Evolutionary conservation across 2,329 filamentous ascomycete genomes (phyloP), one percentile per base, ranked within the genome.

Genomic region (Madurella mycetomatis): DNA sequence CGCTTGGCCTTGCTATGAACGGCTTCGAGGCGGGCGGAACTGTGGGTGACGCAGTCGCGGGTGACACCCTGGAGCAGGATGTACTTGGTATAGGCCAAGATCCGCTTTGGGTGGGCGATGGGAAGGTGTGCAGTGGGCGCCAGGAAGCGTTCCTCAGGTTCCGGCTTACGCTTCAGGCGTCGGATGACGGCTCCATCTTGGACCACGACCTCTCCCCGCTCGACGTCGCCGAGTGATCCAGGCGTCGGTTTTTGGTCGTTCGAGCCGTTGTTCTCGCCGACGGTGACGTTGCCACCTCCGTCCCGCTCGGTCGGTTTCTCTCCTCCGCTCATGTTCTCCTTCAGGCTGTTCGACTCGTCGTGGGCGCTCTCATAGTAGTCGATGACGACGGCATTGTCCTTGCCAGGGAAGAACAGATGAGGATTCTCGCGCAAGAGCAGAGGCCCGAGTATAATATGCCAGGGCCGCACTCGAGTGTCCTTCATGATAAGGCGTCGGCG

Each of bases 1-100:
- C 66, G 65, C 37, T 69, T 67, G 9, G 74, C 74, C 69, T 71
- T 16, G 18, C 32, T 17, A 16, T 43, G 41, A 2, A 43, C 41
- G 5, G 15, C 16, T 12, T 17, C n/a, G n/a, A 42, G 41, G 13
- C n/a, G n/a, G n/a, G 17, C 13, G 5, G 41, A 43, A 3, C 2
- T 2, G 41, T 43, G 41, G 17, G 41, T 19, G 2, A 43, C 41
- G 41, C 41, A 43, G 17, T 43, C 41, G 7, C 41, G 41, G 2
- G 41, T 43, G 2, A 43, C 41, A 11, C 41, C 41, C 13, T 43
- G 41, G 2, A 43, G 41, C 4, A 43, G 16, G 4, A 8, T 16
- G 41, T 19, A 43, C 16, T 19, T 16, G 11, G 25, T 12, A 12
- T 4, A 43, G 8, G 17, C 41, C 41, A 11, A 19, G 4, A 43